A percentile compares a stretch with the other conserved stretches of the same genome.
Conservation (phyloP, 2,329 filamentous ascomycete genomes). For the Penicillium sclerotigenum region DNA sequence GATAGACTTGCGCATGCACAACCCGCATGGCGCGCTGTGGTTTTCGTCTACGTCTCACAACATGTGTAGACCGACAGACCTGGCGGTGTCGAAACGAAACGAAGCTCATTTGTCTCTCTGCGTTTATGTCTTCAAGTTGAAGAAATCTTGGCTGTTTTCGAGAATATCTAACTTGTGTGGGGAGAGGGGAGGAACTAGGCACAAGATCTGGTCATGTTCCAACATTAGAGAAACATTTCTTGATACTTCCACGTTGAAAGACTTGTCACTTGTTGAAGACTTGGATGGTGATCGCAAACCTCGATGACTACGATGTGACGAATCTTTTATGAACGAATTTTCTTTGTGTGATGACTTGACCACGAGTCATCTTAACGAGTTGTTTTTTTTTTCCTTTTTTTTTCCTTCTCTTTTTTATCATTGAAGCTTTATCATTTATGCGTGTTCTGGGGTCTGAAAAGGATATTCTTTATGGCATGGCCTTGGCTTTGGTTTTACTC, state of each 20-base stretch:
- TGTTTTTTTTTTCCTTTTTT: background rate
- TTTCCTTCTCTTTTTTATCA: conserved; percentile 1
- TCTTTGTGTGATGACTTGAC: conserved; percentile 21
- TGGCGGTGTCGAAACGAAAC: conserved; percentile 9
- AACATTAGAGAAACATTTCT: conserved; percentile 6
- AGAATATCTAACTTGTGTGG: background rate
- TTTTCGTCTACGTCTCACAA: conserved; percentile 7
- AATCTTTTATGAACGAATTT: conserved; percentile 34
- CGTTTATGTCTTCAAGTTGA: background rate
- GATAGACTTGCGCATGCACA: conserved; percentile 21
- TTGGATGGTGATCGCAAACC: conserved; percentile 4
- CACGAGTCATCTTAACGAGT: conserved; percentile 7
- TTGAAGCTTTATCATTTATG: background rate
- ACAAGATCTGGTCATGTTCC: background rate
- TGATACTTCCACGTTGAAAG: conserved; percentile 12
- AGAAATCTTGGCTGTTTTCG: background rate
- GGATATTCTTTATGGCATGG: conserved; percentile 9
- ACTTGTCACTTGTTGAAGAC: background rate
- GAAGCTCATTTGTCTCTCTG: conserved; percentile 9
- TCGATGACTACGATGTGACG: conserved; percentile 39
- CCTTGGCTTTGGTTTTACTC: conserved; percentile 5
- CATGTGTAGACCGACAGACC: background rate
- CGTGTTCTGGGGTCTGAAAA: conserved; percentile 11
- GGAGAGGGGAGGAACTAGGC: background rate
- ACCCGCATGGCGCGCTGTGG: conserved; percentile 9